Evolutionary conservation across 2,329 filamentous ascomycete genomes (phyloP), one percentile per base, ranked within the genome.

Genomic region (Arthrobotrys megalospora): DNA sequence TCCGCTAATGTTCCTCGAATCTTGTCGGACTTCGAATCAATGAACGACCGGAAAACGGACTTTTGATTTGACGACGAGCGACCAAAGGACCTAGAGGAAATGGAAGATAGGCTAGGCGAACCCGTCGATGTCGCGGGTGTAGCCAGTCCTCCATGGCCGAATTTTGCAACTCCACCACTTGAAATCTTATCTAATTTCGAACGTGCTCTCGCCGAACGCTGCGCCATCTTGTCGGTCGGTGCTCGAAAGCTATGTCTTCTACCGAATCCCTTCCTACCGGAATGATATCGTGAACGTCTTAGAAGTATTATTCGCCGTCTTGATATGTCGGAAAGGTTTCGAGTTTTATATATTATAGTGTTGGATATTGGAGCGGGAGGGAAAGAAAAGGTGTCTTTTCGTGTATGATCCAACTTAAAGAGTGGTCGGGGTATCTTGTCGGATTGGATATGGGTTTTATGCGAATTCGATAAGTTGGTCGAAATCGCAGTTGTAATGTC

Each of bases 181-280:
- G 76, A 73, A 43, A 81, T 82, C 65, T 82, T 82, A 64, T 81
- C 81, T 66, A 81, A 76, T 79, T 82, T 82, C 48, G 79, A 80
- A 63, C 81, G 80, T 38, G 81, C 81, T 65, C 80, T 80, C n/a
- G 81, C 81, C 14, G 81, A 82, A 68, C 81, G 80, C 62, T 82
- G 81, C 12, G 81, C 80, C 81, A 82, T 82, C 43, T 48, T 73
- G 70, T 52, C 66, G 48, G 48, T 41, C 47, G 75, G 52, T 36
- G 53, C 21, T 50, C 28, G 47, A 55, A 63, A 41, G 60, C 41
- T 69, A 19, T 66, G 50, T 62, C 38, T 58, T 47, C 58, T 48
- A 47, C 53, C 45, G 32, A 53, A 45, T 34, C 38, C 53, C 41
- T 70, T 69, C 75, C 62, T 78, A 38, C 43, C 62, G 28, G 34